These are phyloP conservation scores for Botrytis tulipae DNA, from an alignment of 2,329 filamentous ascomycete species.

Conservation along the genomic window DNA sequence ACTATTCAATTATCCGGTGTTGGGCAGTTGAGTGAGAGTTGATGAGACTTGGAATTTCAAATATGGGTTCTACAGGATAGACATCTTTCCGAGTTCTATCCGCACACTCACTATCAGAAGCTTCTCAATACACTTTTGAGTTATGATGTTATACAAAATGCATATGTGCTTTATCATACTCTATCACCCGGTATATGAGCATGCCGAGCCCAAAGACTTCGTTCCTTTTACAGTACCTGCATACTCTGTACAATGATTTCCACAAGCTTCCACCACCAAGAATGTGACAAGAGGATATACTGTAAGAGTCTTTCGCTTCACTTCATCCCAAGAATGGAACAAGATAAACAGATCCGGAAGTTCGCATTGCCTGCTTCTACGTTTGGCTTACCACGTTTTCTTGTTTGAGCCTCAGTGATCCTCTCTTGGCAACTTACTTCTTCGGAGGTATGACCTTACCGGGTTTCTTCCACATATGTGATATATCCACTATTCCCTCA, in stretches of 20 bases:
- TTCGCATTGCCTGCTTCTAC: neutral
- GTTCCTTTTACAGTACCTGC: neutral
- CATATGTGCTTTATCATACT: neutral
- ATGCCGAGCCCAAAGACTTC: neutral
- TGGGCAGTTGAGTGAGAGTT: neutral
- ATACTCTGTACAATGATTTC: neutral
- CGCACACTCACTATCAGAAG: neutral
- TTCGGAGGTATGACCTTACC: slow-evolving; percentile 21
- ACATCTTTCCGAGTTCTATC: neutral
- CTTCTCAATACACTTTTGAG: neutral
- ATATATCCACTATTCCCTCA: neutral
- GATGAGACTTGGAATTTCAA: neutral
- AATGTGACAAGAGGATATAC: neutral
- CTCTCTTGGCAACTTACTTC: slow-evolving; percentile 6
- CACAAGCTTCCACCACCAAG: neutral
- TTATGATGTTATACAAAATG: neutral
- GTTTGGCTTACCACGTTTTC: slow-evolving; percentile 11
- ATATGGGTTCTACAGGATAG: neutral
- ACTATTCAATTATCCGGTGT: neutral
- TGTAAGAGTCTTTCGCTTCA: neutral
- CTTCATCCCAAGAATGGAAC: slow-evolving; percentile 2
- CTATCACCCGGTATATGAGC: neutral
- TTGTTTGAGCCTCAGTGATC: slow-evolving; percentile 10
- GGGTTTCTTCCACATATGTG: neutral
- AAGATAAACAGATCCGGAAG: neutral